Percentiles rank a stretch among this genome's conserved stretches.
Evolutionary conservation across 2,329 filamentous ascomycete species (phyloP).

Genomic region (Emmonsiellopsis sp.): DNA sequence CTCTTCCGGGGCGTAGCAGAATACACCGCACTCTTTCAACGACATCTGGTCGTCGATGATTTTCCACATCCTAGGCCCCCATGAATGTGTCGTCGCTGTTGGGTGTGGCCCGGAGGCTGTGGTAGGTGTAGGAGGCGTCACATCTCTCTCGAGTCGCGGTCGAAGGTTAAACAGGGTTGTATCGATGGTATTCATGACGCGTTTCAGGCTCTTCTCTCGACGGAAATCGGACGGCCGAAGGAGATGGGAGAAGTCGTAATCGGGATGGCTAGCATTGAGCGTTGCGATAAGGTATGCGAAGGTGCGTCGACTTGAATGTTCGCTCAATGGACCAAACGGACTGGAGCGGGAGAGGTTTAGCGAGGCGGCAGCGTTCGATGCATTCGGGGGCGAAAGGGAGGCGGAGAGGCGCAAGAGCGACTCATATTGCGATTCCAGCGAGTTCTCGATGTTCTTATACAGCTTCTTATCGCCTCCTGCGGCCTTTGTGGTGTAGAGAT

Average conservation of each 20-base stretch:
- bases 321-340: conserved; percentile 82
- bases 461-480: conserved; percentile 93
- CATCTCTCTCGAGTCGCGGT: conserved; percentile 43
- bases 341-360: conserved; percentile 76
- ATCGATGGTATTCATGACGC: conserved; percentile 80
- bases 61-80: conserved; percentile 87
- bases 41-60: conserved; percentile 92
- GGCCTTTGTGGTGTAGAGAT: conserved; percentile 95
- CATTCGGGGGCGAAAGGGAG: conserved; percentile 75
- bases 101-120: conserved; percentile 39
- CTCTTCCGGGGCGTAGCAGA: conserved; percentile 79
- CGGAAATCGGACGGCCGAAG: conserved; percentile 84
- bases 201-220: conserved; percentile 67
- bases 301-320: conserved; percentile 78
- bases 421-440: conserved; percentile 83
- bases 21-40: conserved; percentile 77
- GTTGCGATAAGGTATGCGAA: conserved; percentile 96
- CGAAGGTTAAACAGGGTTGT: conserved; percentile 79
- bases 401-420: conserved; percentile 77
- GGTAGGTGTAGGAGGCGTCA: conserved; percentile 31
- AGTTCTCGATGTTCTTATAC: conserved; percentile 89
- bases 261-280: conserved; percentile 85
- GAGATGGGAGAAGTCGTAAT: conserved; percentile 95
- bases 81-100: conserved; percentile 50
- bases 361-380: conserved; percentile 54